Evolutionary conservation across 306 rosid species (phyloP), one percentile per base, ranked within the genome.

Genomic region (Prunus armeniaca): DNA sequence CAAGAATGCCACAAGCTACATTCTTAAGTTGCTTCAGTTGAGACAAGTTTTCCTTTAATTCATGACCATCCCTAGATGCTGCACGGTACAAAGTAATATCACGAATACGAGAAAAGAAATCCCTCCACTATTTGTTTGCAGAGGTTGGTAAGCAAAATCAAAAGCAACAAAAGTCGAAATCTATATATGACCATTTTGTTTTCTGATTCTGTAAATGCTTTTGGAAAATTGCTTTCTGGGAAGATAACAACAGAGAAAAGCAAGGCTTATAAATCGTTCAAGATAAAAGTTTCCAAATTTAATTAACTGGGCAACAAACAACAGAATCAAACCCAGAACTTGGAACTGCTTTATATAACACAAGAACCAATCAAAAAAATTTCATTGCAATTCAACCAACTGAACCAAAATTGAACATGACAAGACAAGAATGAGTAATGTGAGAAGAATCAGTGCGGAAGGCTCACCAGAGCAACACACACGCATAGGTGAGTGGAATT

Each of bases 1-100:
- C 97, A 46, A 95, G 92, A 85, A 92, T 19, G 27, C 98, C 93
- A 82, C 91, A 95, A 50, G 97, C 91, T 76, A 84, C 89, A 46
- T 79, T 84, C 75, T 85, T 88, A 57, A 91, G 51, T 74, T 75
- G 85, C 17, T 82, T 84, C 74, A 79, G 69, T 24, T 66, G 78
- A 73, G 82, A 65, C 38, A 82, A 79, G 19, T 49, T 80, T 57
- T 78, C 82, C 68, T 81, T 85, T 24, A 45, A 20, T 58, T 82
- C 89, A 30, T 86, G 63, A 76, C 80, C 89, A 76, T 84, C 84
- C 41, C 82, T 86, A 25, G 78, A 79, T 81, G 67, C 84, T 77
- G 82, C 80, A 43, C 73, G 78, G 60, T 74, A 63, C 78, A 47
- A 82, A 54, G 52, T 68, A 77, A 19, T 34, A 34, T 34, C 41